Evolutionary conservation across 768 basidiomycete genomes (phyloP), one percentile per base, ranked within the genome.

Genomic region (Tulasnella sp.): DNA sequence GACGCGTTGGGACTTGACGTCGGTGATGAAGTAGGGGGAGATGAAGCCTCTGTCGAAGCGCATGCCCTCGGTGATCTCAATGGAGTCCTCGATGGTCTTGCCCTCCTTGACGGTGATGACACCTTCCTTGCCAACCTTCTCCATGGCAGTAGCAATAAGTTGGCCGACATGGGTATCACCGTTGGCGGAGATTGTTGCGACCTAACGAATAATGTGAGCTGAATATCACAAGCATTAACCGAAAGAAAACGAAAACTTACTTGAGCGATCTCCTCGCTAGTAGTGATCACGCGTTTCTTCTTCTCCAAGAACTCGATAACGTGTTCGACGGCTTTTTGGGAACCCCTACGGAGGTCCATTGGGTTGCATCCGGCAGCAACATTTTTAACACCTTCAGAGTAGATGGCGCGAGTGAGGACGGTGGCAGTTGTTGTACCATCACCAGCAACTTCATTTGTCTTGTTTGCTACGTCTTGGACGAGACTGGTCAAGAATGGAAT

Each of bases 51-150:
- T 85, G 77, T 99, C 93, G 70, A 99, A 96, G 62, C 91, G 81
- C 93, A 99, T 99, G 67, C 93, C 93, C 70, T 99, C 93, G 24
- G 93, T 96, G 62, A 99, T 91, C 66, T 99, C 93, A 64, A 96
- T 96, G 69, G 95, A 91, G 63, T 99, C 93, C 60, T 96, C 91
- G 58, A 92, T 95, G 4, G 93, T 98, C 60, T 84, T 81, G 37
- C 93, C 93, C 67, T 99, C 93, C 74, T 98, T 99, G 66, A 99
- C 92, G 44, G 93, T 98, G 72, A 99, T 98, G 63, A 98, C 93
- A 65, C 93, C 93, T 70, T 99, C 93, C 72, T 93, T 95, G 64
- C 93, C 93, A 55, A 98, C 93, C 67, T 95, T 95, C 70, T 98
- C 93, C 93, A 96, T 99, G 1, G 93, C 93, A 63, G 89, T 88